Conservation (phyloP, 148 eudicot species). For the Linanthus parryae region DNA sequence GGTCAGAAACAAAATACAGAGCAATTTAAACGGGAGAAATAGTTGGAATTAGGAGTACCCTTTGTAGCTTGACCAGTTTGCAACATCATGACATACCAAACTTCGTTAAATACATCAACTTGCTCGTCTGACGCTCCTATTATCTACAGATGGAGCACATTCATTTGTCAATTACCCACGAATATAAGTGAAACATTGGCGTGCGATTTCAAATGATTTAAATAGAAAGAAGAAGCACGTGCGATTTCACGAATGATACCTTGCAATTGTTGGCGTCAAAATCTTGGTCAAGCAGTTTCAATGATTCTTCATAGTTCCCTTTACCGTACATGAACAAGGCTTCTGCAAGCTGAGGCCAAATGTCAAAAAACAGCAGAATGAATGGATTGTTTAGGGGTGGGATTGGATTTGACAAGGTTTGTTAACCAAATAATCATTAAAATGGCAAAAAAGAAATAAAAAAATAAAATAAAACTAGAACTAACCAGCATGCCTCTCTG, state of each 20-base stretch:
- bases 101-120: constrained; percentile 77
- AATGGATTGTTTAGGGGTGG: too few species aligned
- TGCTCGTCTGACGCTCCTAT: constrained; percentile 97
- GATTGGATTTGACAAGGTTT: too few species aligned
- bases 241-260: too few species aligned
- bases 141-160: too few species aligned
- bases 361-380: background rate
- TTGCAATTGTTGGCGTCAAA: constrained; percentile 68
- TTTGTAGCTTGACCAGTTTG: constrained; percentile 53
- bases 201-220: too few species aligned
- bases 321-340: constrained; percentile 64
- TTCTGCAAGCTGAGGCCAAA: constrained; percentile 62
- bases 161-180: too few species aligned
- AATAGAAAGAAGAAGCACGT: too few species aligned
- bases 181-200: too few species aligned
- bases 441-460: too few species aligned
- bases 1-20: background rate
- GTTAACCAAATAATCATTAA: too few species aligned
- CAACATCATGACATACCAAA: constrained; percentile 60
- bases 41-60: constrained; percentile 29
- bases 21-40: background rate
- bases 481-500: constrained; percentile 62
- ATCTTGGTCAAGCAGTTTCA: constrained; percentile 53
- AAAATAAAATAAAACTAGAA: constrained; percentile 12
- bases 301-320: constrained; percentile 52